These are phyloP conservation scores for Alternaria triticimaculans DNA, from an alignment of 2,329 filamentous ascomycete species.

Conservation along the genomic window DNA sequence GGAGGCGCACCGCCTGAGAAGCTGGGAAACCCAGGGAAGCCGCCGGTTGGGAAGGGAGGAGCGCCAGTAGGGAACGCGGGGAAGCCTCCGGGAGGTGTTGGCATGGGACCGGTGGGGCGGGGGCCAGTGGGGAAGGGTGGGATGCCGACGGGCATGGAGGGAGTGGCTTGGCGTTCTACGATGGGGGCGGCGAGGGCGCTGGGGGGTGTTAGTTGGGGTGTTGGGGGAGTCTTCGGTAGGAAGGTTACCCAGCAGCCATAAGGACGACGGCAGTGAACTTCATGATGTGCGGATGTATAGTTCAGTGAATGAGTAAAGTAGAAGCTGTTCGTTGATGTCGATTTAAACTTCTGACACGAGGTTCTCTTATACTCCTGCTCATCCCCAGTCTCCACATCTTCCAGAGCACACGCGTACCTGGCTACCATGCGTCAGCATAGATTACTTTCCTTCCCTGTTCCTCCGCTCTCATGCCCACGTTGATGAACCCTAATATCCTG, in stretches of 20 bases:
- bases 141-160: background rate
- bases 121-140: background rate
- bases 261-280: conserved; percentile 14
- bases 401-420: background rate
- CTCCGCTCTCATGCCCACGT: background rate
- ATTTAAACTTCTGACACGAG: background rate
- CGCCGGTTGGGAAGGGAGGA: conserved; percentile 1
- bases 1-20: background rate
- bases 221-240: background rate
- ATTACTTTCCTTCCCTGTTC: background rate
- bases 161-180: conserved; percentile 5
- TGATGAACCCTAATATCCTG: conserved; percentile 18
- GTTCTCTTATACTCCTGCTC: background rate
- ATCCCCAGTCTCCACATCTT: background rate
- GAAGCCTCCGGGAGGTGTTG: conserved; percentile 2
- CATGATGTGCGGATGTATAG: conserved; percentile 4
- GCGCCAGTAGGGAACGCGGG: background rate
- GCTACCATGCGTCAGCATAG: background rate
- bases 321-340: background rate
- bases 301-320: background rate
- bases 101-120: background rate
- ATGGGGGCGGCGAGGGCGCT: conserved; percentile 21
- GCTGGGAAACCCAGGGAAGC: conserved; percentile 4
- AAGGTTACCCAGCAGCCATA: conserved; percentile 16
- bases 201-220: conserved; percentile 1